Percentiles rank a stretch among this genome's conserved stretches.
Conservation (phyloP, 2,329 filamentous ascomycete genomes). For the Claviceps purpurea region DNA sequence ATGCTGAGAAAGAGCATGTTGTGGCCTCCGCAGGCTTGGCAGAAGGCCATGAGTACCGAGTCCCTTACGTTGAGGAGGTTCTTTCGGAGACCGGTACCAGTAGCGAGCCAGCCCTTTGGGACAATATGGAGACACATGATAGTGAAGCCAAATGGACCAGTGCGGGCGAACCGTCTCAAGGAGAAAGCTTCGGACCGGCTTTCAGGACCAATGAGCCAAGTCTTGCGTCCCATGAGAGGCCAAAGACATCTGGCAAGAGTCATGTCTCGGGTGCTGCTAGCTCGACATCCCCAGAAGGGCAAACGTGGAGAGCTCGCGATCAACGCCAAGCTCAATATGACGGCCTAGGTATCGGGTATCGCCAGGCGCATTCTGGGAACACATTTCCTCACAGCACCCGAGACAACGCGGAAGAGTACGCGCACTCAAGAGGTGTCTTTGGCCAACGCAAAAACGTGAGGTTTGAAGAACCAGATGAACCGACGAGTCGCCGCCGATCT, state of each 20-base stretch:
- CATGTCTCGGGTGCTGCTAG: background rate
- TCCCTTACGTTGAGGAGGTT: constrained; percentile 9
- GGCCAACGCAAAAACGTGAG: background rate
- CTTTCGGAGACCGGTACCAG: background rate
- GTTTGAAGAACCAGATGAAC: background rate
- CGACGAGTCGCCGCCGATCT: background rate
- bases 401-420: background rate
- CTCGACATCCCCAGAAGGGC: background rate
- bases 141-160: background rate
- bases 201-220: background rate
- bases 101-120: background rate
- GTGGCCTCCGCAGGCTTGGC: background rate
- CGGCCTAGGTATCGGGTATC: background rate
- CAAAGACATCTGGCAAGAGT: background rate
- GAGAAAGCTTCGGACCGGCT: background rate
- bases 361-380: background rate
- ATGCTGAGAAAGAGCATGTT: background rate
- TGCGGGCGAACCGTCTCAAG: background rate
- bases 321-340: background rate
- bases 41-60: constrained; percentile 5
- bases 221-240: background rate
- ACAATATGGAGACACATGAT: background rate
- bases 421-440: background rate
- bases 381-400: background rate
- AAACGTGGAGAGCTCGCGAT: background rate